Base-by-base conservation (phyloP, 345 rosid species). In the Eucalyptus grandis region DNA sequence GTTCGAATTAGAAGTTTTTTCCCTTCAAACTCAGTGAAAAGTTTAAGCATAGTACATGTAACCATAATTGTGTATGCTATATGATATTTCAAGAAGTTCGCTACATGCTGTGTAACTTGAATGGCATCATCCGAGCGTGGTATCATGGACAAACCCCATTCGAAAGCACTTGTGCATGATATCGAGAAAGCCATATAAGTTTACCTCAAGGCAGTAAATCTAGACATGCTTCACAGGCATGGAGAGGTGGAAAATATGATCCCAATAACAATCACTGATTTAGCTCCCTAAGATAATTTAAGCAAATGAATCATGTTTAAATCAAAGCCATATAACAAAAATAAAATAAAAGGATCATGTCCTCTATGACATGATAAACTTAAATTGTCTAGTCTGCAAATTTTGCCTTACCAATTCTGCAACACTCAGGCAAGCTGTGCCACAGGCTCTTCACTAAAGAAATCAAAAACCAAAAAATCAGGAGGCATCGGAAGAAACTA, bases 81-180 rank as follows among this genome's bases (percentile, higher is more conserved):
- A 4, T 8, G 3, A 31, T 16, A 31, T 14, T 67, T 8, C 3
- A 97, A 92, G 90, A 90, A 93, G 91, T 97, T 98, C 6, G 99
- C 98, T 54, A 91, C 92, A 87, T 93, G 94, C 90, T 96, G 99
- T 80, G 99, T 97, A 91, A 95, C 99, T 88, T 93, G 95, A 90
- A 96, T 95, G 87, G 98, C 99, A 9, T 98, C 98, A 49, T 96
- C 98, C 6, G 99, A 93, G 93, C 95, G 99, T 43, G 99, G 99
- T 90, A 98, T 96, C 92, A 87, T 93, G 22, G 95, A 91, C 90
- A 88, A 90, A 87, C 98, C 97, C 98, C 99, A 98, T 90, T 97
- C 99, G 65, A 97, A 96, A 91, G 99, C 98, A 92, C 97, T 97
- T 96, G 98, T 98, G 96, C 94, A 93, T 26, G 14, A 49, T 51